Evolutionary conservation across 148 eudicot genomes (phyloP).

Genomic region (Vaccinium myrtillus): DNA sequence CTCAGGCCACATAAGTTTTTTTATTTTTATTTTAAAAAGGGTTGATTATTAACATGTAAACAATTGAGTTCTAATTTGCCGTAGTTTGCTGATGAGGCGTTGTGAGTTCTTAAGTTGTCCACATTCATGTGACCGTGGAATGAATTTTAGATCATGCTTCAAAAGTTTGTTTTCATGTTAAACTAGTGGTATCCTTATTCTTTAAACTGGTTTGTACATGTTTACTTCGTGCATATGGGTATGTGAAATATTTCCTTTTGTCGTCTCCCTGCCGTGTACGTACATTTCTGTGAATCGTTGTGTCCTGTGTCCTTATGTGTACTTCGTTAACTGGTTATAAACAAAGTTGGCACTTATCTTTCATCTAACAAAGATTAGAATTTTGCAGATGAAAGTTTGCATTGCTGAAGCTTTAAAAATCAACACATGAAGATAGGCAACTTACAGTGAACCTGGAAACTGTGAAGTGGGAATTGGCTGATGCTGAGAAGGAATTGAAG

Average conservation of each 20-base stretch:
- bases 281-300: neutral
- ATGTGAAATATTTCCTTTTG: neutral
- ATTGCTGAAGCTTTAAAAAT: slow-evolving; percentile 58
- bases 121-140: no score
- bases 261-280: neutral
- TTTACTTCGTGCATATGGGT: neutral
- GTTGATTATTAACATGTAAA: neutral
- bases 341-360: neutral
- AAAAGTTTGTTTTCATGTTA: neutral
- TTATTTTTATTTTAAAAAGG: neutral
- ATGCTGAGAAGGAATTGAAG: slow-evolving; percentile 84
- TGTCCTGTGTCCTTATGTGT: neutral
- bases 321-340: neutral
- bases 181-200: neutral
- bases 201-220: neutral
- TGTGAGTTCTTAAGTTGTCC: neutral
- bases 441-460: slow-evolving; percentile 61
- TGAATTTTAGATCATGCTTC: neutral
- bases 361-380: slow-evolving; percentile 15
- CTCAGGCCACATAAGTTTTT: neutral
- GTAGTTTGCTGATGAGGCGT: neutral
- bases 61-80: neutral
- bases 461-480: slow-evolving; percentile 72
- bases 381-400: slow-evolving; percentile 69
- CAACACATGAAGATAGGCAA: slow-evolving; percentile 70